Conservation (phyloP, 192 early-diverging fungal species). For the Phycomyces nitens region DNA sequence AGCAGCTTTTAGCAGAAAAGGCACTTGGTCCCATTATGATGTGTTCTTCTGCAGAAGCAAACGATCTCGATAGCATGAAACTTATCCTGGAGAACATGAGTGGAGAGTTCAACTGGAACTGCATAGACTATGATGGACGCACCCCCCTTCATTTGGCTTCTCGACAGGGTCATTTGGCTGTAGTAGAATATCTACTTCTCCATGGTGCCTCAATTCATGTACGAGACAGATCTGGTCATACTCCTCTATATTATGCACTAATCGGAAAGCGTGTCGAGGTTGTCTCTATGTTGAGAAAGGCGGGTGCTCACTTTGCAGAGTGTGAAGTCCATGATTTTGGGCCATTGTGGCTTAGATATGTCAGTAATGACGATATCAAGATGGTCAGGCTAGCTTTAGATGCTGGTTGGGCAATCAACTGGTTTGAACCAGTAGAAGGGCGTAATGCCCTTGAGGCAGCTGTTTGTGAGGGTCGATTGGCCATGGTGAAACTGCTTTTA, state of each 20-base stretch:
- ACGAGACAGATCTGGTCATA: slow-evolving; percentile 84
- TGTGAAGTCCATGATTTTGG: slow-evolving; percentile 74
- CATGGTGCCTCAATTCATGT: slow-evolving; percentile 90
- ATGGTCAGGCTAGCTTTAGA: slow-evolving; percentile 51
- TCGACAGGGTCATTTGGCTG: slow-evolving; percentile 65
- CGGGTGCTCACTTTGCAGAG: slow-evolving; percentile 89
- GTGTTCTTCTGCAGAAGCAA: slow-evolving; percentile 81
- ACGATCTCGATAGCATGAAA: slow-evolving; percentile 77
- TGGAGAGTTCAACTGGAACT: slow-evolving; percentile 57
- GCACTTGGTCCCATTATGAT: slow-evolving; percentile 79
- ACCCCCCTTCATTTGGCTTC: slow-evolving; percentile 88
- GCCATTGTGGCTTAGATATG: slow-evolving; percentile 40
- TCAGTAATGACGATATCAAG: slow-evolving; percentile 43
- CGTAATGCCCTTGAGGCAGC: slow-evolving; percentile 70
- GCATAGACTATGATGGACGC: slow-evolving; percentile 77
- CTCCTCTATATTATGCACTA: slow-evolving; percentile 84
- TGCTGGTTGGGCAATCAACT: slow-evolving; percentile 68
- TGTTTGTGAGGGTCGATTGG: slow-evolving; percentile 42
- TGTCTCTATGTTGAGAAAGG: slow-evolving; percentile 63
- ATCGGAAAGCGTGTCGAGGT: slow-evolving; percentile 56
- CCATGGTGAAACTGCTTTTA: slow-evolving; percentile 43
- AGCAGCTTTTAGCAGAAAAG: slow-evolving; percentile 68
- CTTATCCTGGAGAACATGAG: slow-evolving; percentile 58
- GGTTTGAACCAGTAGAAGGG: slow-evolving; percentile 51
- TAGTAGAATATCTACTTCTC: slow-evolving; percentile 71